Evolutionary conservation across 2,329 filamentous ascomycete species (phyloP), one percentile per base, ranked within the genome.

Genomic region (Penicillium sp.): DNA sequence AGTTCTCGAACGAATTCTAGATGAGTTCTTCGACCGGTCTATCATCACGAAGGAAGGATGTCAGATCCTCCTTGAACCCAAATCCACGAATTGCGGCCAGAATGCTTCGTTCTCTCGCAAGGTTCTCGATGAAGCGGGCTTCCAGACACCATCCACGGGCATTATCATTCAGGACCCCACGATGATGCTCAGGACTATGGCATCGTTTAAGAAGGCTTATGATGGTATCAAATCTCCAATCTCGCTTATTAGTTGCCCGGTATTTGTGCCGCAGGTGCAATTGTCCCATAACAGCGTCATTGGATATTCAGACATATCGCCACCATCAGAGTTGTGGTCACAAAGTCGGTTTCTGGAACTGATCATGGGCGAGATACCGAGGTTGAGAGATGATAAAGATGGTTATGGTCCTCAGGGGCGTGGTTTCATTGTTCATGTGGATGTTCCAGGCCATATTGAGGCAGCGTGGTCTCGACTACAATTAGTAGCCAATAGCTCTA

Each of bases 81-180:
- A 68, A n/a, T 78, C 75, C 0, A 78, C 76, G 0, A 80, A 79
- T 55, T 79, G 77, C 57, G 77, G 77, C 16, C 70, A 71, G 12
- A 80, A 80, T 59, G 77, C 77, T 5, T 61, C 61, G 2, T 67
- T 76, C 40, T 73, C 70, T 19, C 61, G 67, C 5, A 66, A 67
- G 8, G 50, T 77, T 5, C 68, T 79, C 1, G 69, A 74, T n/a
- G 53, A 46, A 3, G 58, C 63, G 7, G 66, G 64, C 0, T 45
- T 75, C 1, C 31, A 51, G 0, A 44, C 37, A 5, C 64, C 67
- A 0, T 56, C 55, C 3, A 69, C 66, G 0, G 64, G 70, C 30
- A 55, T 78, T 10, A 60, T 80, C 12, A 68, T 77, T 10, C 77
- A 80, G 58, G 77, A 79, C 60, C 76, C 77, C 0, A 80, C 77